Evolutionary conservation across 208 protist genomes (phyloP).

Genomic region (Wallacemonas sp.): DNA sequence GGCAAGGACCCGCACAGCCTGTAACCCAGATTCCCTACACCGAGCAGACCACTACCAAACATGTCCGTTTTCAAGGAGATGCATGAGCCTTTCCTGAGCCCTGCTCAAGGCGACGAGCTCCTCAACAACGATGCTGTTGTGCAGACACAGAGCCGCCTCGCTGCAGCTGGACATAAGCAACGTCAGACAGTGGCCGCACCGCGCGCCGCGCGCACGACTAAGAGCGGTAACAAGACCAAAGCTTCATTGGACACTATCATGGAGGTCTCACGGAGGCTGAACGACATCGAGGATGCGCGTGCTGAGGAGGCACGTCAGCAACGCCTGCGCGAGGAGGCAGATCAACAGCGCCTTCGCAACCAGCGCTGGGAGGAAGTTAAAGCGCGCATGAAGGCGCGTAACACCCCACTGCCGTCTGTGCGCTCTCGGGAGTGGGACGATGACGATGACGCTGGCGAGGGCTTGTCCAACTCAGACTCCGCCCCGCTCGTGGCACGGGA

Average conservation of each 20-base stretch:
- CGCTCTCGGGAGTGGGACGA: not conserved
- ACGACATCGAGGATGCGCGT: not conserved
- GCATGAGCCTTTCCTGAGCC: not conserved
- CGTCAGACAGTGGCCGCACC: not conserved
- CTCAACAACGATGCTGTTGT: constrained; percentile 1
- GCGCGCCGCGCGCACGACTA: not conserved
- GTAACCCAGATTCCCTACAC: not conserved
- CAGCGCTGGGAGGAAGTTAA: constrained; percentile 33
- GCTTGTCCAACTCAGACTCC: not conserved
- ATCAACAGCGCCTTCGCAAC: constrained; percentile 19
- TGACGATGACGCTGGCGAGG: not conserved
- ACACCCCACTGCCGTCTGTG: not conserved
- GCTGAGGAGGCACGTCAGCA: not conserved
- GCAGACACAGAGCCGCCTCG: constrained; percentile 1
- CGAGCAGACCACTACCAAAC: too few species aligned
- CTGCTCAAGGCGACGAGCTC: constrained; percentile 1
- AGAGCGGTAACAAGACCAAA: constrained; percentile 2
- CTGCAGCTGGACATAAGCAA: not conserved
- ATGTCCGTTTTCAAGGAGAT: constrained; percentile 2
- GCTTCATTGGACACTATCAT: constrained; percentile 1
- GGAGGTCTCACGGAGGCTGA: not conserved
- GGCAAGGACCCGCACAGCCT: too few species aligned
- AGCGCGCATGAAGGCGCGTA: constrained; percentile 22
- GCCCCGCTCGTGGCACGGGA: not conserved
- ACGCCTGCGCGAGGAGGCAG: constrained; percentile 8